Evolutionary conservation across 441 rosid species (phyloP).

Genomic region (Gossypium gossypioides): DNA sequence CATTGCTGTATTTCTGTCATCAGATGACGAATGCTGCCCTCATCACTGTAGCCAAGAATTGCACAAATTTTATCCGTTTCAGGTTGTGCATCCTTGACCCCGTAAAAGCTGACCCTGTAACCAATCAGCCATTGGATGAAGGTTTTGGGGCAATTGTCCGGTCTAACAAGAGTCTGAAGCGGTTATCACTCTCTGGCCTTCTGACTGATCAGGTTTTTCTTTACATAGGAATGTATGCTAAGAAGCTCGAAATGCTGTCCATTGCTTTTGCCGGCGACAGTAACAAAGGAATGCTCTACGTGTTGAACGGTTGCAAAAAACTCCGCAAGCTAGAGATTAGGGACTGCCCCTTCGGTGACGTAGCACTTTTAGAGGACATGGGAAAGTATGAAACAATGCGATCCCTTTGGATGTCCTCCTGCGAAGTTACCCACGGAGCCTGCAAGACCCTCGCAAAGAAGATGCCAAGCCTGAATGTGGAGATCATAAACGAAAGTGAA

Average conservation of each 20-base stretch:
- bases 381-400: constrained; percentile 96
- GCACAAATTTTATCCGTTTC: constrained; percentile 67
- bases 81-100: constrained; percentile 80
- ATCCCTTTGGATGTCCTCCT: constrained; percentile 99
- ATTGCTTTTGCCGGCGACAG: constrained; percentile 81
- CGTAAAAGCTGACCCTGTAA: constrained; percentile 57
- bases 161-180: constrained; percentile 56
- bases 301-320: constrained; percentile 74
- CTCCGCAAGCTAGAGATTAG: constrained; percentile 78
- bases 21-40: constrained; percentile 97
- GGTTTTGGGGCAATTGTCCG: constrained; percentile 90
- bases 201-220: constrained; percentile 65
- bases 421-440: constrained; percentile 70
- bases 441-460: constrained; percentile 61
- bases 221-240: constrained; percentile 69
- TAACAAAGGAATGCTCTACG: constrained; percentile 70
- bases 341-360: constrained; percentile 76
- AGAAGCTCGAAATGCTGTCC: constrained; percentile 86
- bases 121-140: constrained; percentile 68
- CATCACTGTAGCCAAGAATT: constrained; percentile 64
- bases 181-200: constrained; percentile 70
- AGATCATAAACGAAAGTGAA: constrained; percentile 57
- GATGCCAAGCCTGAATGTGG: constrained; percentile 73
- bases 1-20: constrained; percentile 79
- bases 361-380: constrained; percentile 69